Evolutionary conservation across 495 filamentous ascomycete species (phyloP).

Genomic region (Penicillium nucicola): DNA sequence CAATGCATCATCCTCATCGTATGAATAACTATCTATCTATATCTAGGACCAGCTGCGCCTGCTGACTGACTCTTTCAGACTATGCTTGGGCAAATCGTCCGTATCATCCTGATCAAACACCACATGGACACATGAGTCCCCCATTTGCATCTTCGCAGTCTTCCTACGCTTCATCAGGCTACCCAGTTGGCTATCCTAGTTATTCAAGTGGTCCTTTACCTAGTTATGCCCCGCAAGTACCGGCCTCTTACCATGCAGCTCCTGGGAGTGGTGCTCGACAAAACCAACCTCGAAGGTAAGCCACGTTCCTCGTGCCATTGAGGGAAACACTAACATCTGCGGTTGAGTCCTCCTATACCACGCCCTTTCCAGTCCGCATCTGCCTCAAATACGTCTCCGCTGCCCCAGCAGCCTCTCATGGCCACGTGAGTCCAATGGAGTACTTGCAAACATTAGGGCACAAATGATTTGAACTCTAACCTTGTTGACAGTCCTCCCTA

Average conservation of each 20-base stretch:
- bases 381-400: neutral
- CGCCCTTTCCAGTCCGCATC: slow-evolving; percentile 16
- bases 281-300: slow-evolving; percentile 18
- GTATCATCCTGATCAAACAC: slow-evolving; percentile 15
- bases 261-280: slow-evolving; percentile 12
- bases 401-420: slow-evolving; percentile 20
- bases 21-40: neutral
- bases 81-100: slow-evolving; percentile 25
- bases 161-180: slow-evolving; percentile 15
- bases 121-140: slow-evolving; percentile 15
- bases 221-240: slow-evolving; percentile 12
- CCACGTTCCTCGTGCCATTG: neutral
- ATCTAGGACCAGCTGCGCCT: neutral
- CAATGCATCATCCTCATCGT: slow-evolving; percentile 27
- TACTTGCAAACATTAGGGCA: neutral
- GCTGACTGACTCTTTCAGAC: slow-evolving; percentile 20
- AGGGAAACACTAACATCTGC: neutral
- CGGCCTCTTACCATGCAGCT: slow-evolving; percentile 16
- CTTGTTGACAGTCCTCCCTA: slow-evolving; percentile 12
- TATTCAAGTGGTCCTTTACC: slow-evolving; percentile 6
- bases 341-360: slow-evolving; percentile 15
- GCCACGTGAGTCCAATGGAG: slow-evolving; percentile 15
- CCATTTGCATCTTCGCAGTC: slow-evolving; percentile 15
- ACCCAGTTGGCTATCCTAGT: slow-evolving; percentile 13
- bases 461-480: neutral